phyloP scores from a whole-genome alignment of 768 basidiomycete species.

The Boletus rubroflammeus region DNA sequence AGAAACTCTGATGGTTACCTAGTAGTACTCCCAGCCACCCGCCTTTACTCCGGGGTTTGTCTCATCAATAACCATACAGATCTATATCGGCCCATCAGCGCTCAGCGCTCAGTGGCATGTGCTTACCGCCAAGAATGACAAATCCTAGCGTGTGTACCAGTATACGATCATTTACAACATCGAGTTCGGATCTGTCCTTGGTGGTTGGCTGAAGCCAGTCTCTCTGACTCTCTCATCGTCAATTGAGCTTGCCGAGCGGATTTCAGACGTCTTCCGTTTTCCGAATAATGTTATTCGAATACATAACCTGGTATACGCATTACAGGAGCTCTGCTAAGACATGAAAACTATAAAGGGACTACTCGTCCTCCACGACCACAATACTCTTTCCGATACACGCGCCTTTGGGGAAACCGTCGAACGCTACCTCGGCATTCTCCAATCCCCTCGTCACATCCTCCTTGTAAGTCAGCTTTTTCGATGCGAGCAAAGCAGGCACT shows the following conservation, averaged over 20 bases:
- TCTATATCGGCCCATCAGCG: neutral
- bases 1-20: neutral
- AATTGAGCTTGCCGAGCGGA: neutral
- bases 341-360: neutral
- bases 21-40: neutral
- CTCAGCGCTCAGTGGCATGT: neutral
- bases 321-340: too few species aligned
- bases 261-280: neutral
- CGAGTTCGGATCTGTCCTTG: neutral
- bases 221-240: neutral
- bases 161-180: neutral
- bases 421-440: constrained; percentile 24
- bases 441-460: constrained; percentile 47
- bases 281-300: neutral
- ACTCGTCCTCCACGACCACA: constrained; percentile 4
- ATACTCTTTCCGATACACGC: neutral
- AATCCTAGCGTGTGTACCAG: neutral
- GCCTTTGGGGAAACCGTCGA: constrained; percentile 4
- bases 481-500: constrained; percentile 39
- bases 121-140: too few species aligned
- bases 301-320: neutral
- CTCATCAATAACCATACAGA: neutral
- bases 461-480: constrained; percentile 43
- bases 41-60: neutral
- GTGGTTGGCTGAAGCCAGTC: neutral